These are phyloP conservation scores for Colletotrichum simmondsii DNA, from an alignment of 2,329 filamentous ascomycete genomes.

Conservation along the genomic window DNA sequence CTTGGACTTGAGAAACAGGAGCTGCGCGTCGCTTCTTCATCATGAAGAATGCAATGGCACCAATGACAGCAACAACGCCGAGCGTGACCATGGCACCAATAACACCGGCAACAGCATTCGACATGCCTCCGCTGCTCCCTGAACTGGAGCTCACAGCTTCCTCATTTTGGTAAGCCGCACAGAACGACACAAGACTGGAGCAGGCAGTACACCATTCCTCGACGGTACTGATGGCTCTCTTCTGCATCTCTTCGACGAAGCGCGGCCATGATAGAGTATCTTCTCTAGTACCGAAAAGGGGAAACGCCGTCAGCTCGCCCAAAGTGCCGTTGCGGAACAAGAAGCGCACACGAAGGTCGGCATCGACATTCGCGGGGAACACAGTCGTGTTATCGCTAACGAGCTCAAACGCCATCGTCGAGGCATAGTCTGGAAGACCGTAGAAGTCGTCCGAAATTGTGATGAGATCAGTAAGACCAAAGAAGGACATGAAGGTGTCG, in stretches of 20 bases:
- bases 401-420: conserved; percentile 50
- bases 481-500: conserved; percentile 50
- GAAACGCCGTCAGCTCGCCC: conserved; percentile 41
- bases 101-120: conserved; percentile 46
- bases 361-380: conserved; percentile 41
- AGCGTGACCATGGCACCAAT: conserved; percentile 47
- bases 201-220: conserved; percentile 45
- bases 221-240: conserved; percentile 42
- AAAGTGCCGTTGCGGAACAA: conserved; percentile 48
- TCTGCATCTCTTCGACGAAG: conserved; percentile 42
- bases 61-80: conserved; percentile 38
- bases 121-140: conserved; percentile 39
- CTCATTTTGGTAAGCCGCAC: conserved; percentile 43
- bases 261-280: conserved; percentile 42
- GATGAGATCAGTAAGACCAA: conserved; percentile 42
- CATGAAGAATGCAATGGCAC: conserved; percentile 14
- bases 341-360: conserved; percentile 45
- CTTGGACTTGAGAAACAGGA: not conserved
- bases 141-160: conserved; percentile 7
- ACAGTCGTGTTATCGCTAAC: conserved; percentile 38
- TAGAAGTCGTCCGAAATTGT: conserved; percentile 42
- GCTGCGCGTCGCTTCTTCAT: conserved; percentile 11
- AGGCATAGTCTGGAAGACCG: conserved; percentile 47
- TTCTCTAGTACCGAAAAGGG: conserved; percentile 44
- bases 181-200: conserved; percentile 42